Conservation (phyloP, 805 yeast species). For the Saturnispora dispora region DNA sequence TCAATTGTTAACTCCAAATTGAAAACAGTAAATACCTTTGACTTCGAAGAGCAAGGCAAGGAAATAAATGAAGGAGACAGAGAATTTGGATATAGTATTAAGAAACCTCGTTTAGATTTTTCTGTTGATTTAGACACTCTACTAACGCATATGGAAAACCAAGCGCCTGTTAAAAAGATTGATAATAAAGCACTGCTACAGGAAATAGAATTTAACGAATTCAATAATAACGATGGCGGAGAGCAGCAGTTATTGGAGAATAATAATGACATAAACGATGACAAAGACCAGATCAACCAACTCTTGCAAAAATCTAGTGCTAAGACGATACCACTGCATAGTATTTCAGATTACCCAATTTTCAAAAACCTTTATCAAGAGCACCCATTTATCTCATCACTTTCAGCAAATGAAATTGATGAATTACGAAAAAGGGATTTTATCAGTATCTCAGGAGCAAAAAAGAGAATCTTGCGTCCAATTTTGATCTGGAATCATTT, state of each 20-base stretch:
- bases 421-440: slow-evolving; percentile 50
- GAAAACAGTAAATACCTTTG: background rate
- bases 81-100: background rate
- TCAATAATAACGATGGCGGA: background rate
- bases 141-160: slow-evolving; percentile 8
- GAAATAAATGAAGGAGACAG: background rate
- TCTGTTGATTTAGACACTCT: slow-evolving; percentile 11
- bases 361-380: slow-evolving; percentile 55
- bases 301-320: slow-evolving; percentile 36
- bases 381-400: slow-evolving; percentile 39
- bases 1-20: background rate
- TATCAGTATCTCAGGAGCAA: slow-evolving; percentile 53
- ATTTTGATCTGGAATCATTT: slow-evolving; percentile 71
- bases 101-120: background rate
- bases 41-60: background rate
- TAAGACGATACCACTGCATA: slow-evolving; percentile 41
- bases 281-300: slow-evolving; percentile 27
- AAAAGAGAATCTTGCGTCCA: slow-evolving; percentile 45
- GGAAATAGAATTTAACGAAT: slow-evolving; percentile 6
- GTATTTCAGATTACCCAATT: slow-evolving; percentile 42
- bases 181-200: background rate
- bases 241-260: slow-evolving; percentile 14
- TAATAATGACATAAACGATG: slow-evolving; percentile 27
- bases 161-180: background rate
- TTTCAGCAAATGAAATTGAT: slow-evolving; percentile 48